Evolutionary conservation across 2,329 filamentous ascomycete species (phyloP).

Genomic region (Sporothrix dimorphospora): DNA sequence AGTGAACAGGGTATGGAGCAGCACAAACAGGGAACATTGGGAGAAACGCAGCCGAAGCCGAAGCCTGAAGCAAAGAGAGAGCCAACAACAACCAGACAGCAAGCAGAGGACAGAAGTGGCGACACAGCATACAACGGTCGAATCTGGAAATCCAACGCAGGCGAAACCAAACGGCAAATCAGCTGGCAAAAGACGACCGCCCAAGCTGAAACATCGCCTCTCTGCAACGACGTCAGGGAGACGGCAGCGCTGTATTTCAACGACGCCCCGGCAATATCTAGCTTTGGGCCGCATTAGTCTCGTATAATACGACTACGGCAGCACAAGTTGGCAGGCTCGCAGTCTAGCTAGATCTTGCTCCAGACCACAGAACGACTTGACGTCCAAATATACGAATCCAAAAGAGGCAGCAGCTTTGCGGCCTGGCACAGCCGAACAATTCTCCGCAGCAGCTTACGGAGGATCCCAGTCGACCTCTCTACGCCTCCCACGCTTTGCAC

Average conservation of each 20-base stretch:
- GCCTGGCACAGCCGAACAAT: conserved; percentile 7
- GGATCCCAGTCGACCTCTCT: background rate
- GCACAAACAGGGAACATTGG: background rate
- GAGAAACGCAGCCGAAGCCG: too few relatives aligned
- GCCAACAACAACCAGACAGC: background rate
- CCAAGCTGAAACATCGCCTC: conserved; percentile 16
- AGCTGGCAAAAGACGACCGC: background rate
- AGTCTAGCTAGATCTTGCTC: background rate
- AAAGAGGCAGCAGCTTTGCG: conserved; percentile 19
- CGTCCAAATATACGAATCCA: conserved; percentile 11
- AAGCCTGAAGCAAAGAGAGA: background rate
- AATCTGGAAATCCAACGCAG: background rate
- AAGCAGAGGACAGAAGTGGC: conserved; percentile 1
- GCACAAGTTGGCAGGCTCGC: background rate
- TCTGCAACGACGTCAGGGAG: conserved; percentile 23
- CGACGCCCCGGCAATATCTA: background rate
- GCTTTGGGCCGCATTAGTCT: conserved; percentile 19
- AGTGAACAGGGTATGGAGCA: background rate
- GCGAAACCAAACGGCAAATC: conserved; percentile 2
- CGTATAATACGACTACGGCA: conserved; percentile 13
- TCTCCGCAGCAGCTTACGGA: conserved; percentile 15
- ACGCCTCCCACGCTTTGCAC: conserved; percentile 9
- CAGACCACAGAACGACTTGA: background rate
- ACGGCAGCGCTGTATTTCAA: conserved; percentile 21
- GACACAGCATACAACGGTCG: conserved; percentile 12